phyloP scores from a whole-genome alignment of 768 basidiomycete species.

The Rhodotorula graminis region DNA sequence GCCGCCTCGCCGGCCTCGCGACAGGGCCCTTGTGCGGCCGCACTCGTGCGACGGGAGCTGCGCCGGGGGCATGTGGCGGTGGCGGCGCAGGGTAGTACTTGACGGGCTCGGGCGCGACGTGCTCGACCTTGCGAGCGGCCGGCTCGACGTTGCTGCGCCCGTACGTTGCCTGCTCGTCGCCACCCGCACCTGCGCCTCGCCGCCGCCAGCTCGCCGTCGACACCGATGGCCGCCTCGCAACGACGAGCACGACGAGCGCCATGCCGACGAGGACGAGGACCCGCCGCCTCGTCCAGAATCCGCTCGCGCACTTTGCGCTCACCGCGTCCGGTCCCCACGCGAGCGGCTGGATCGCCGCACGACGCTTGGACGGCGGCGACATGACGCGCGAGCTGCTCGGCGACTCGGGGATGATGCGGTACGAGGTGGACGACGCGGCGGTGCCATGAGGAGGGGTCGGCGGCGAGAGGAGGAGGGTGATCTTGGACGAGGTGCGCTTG shows the following conservation, averaged over 20 bases:
- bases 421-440: not conserved
- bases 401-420: conserved; percentile 3
- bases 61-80: not conserved
- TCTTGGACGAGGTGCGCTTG: not conserved
- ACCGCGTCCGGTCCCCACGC: not conserved
- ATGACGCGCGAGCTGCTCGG: not conserved
- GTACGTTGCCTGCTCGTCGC: conserved; percentile 1
- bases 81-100: not conserved
- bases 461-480: not conserved
- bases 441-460: not conserved
- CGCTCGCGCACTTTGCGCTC: not conserved
- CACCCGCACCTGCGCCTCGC: no score
- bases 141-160: not conserved
- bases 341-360: not conserved
- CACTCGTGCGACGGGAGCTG: not conserved
- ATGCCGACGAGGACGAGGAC: not conserved
- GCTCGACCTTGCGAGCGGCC: not conserved
- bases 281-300: not conserved
- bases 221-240: not conserved
- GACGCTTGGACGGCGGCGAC: not conserved
- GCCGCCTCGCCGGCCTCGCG: not conserved
- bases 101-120: not conserved
- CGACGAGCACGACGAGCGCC: not conserved
- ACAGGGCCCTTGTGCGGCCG: not conserved
- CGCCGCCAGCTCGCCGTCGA: not conserved